phyloP scores from a whole-genome alignment of 2,329 filamentous ascomycete species.

The Pyricularia sp. region DNA sequence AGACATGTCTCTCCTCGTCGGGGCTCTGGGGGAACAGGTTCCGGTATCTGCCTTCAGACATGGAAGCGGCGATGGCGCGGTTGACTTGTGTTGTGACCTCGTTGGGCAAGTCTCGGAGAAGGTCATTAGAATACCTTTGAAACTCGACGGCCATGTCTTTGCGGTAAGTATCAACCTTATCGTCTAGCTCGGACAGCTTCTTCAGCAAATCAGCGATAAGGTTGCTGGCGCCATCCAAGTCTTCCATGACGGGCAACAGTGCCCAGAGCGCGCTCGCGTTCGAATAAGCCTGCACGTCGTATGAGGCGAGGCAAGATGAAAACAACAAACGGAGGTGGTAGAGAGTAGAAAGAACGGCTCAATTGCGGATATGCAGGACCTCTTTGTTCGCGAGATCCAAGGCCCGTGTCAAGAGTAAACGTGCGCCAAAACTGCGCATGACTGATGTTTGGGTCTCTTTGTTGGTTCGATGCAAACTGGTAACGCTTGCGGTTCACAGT shows the following conservation, averaged over 20 bases:
- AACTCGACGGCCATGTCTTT: slow-evolving; percentile 49
- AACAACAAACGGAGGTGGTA: background rate
- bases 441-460: background rate
- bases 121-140: slow-evolving; percentile 39
- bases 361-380: background rate
- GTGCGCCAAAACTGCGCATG: background rate
- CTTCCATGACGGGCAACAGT: slow-evolving; percentile 28
- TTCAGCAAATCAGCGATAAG: slow-evolving; percentile 42
- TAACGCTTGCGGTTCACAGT: background rate
- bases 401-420: background rate
- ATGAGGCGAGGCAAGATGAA: background rate
- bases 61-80: slow-evolving; percentile 33
- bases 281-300: background rate
- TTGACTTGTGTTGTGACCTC: slow-evolving; percentile 36
- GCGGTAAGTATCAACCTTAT: slow-evolving; percentile 46
- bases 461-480: background rate
- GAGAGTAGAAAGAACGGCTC: background rate
- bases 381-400: background rate
- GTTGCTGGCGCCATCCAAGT: slow-evolving; percentile 40
- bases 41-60: slow-evolving; percentile 29
- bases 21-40: slow-evolving; percentile 24
- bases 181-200: slow-evolving; percentile 47
- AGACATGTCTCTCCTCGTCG: slow-evolving; percentile 9
- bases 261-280: background rate
- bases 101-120: slow-evolving; percentile 37